Base-by-base conservation (phyloP, 2,329 filamentous ascomycete genomes). In the Iodosphaeria phyllophila region DNA sequence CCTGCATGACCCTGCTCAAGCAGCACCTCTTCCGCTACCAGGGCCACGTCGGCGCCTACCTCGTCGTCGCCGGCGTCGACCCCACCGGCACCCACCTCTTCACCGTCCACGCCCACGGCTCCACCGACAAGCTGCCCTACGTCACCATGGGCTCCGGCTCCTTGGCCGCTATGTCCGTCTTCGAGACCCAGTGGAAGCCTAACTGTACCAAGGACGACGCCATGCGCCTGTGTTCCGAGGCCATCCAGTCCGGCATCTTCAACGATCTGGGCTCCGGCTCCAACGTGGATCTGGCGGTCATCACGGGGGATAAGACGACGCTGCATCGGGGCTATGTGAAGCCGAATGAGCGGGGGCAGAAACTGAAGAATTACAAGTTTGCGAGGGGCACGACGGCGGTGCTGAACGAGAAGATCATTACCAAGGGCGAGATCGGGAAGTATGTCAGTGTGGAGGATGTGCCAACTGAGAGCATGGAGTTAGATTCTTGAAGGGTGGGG, bases 11-110 rank as follows among this genome's bases (percentile, higher is more conserved):
- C 25, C 75, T 98, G 63, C 74, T 98, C 36, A 98, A 98, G 65
- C 89, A 98, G 59, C 89, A 98, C 53, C 78, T 98, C 34, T 98
- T 98, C 76, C 74, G 79, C 42, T 80, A 98, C 64, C 89, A 98
- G 53, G 89, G 89, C 39, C 69, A 98, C 59, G 92, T 98, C 40
- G 89, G 91, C 40, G 89, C 89, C 35, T 98, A 98, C 55, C 74
- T 98, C 30, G 89, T 98, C 37, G 80, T 98, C 30, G 89, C 89
- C 18, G 89, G 89, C 36, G 84, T 91, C 45, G 89, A 98, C 50
- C 86, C 91, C 17, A 98, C 89, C 1, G 89, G 89, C 42, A 72
- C 76, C 22, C 83, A 92, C 43, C 74, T 98, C 33, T 98, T 92
- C 64, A 98, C 91, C 35, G 89, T 98, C 21, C 89, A 98, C 56